Evolutionary conservation across 2,329 filamentous ascomycete genomes (phyloP).

Genomic region (Fusarium vanettenii): DNA sequence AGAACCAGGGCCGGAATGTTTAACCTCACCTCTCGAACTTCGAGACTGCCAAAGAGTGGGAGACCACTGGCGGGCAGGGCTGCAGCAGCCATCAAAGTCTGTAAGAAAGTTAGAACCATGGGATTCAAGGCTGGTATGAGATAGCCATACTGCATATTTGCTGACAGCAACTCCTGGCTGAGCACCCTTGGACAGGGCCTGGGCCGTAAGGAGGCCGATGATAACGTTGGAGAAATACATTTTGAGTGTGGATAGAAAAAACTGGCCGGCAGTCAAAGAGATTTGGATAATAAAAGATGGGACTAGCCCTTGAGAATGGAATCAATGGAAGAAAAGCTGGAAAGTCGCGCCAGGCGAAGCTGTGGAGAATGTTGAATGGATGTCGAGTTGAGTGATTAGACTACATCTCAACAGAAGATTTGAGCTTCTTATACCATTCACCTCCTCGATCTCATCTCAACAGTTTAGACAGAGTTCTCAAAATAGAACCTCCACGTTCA

Average conservation of each 20-base stretch:
- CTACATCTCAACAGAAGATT: background rate
- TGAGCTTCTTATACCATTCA: slow-evolving; percentile 26
- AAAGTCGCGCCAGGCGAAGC: slow-evolving; percentile 21
- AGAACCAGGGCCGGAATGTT: fast-evolving
- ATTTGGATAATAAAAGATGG: background rate
- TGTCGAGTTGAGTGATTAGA: background rate
- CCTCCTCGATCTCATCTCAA: background rate
- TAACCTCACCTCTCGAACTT: slow-evolving; percentile 2
- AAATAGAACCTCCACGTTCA: background rate
- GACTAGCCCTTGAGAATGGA: background rate
- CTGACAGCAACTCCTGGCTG: background rate
- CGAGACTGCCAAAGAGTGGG: slow-evolving; percentile 17
- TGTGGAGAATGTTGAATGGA: background rate
- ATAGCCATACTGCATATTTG: slow-evolving; percentile 11
- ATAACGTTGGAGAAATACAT: slow-evolving; percentile 27
- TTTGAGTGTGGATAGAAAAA: background rate
- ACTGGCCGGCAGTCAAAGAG: slow-evolving; percentile 10
- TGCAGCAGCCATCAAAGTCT: slow-evolving; percentile 25
- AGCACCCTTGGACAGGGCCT: slow-evolving; percentile 10
- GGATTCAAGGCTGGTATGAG: fast-evolving
- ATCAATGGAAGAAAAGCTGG: background rate
- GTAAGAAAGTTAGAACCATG: background rate
- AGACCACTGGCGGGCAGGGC: slow-evolving; percentile 10
- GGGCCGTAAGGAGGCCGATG: slow-evolving; percentile 18
- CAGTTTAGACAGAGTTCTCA: background rate